These are phyloP conservation scores for Rhodotorula sp. DNA, from an alignment of 1,284 basidiomycete species.

Conservation along the genomic window DNA sequence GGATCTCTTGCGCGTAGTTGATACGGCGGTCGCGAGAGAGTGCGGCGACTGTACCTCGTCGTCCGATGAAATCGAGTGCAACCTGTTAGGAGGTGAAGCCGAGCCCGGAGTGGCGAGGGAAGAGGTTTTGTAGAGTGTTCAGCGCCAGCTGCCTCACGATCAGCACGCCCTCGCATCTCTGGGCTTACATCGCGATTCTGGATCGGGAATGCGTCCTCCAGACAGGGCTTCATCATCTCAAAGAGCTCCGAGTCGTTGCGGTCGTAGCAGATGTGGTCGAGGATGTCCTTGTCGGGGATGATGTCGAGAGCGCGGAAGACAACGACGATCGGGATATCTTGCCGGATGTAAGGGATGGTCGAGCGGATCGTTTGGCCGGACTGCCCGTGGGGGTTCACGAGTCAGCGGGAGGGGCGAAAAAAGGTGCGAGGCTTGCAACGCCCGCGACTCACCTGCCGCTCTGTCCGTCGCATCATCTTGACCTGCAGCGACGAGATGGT, in stretches of 20 bases:
- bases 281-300: conserved; percentile 94
- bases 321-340: conserved; percentile 98
- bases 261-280: conserved; percentile 96
- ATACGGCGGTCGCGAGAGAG: conserved; percentile 88
- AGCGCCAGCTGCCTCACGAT: not conserved
- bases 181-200: conserved; percentile 83
- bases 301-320: conserved; percentile 98
- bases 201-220: conserved; percentile 97
- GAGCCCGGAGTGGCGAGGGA: too few species aligned
- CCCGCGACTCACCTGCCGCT: conserved; percentile 32
- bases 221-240: conserved; percentile 97
- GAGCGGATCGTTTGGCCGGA: conserved; percentile 90
- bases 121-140: not conserved
- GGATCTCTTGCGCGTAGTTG: conserved; percentile 93
- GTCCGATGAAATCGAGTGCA: conserved; percentile 96
- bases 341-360: conserved; percentile 95
- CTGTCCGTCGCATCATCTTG: conserved; percentile 63
- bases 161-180: not conserved
- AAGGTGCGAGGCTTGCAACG: conserved; percentile 45
- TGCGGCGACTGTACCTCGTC: conserved; percentile 93
- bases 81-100: conserved; percentile 49
- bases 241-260: conserved; percentile 93
- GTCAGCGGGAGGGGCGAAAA: conserved; percentile 44
- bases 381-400: conserved; percentile 14
- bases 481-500: conserved; percentile 98